Base-by-base conservation (phyloP, 108 stramenopile genomes). In the Skeletonema grethae region DNA sequence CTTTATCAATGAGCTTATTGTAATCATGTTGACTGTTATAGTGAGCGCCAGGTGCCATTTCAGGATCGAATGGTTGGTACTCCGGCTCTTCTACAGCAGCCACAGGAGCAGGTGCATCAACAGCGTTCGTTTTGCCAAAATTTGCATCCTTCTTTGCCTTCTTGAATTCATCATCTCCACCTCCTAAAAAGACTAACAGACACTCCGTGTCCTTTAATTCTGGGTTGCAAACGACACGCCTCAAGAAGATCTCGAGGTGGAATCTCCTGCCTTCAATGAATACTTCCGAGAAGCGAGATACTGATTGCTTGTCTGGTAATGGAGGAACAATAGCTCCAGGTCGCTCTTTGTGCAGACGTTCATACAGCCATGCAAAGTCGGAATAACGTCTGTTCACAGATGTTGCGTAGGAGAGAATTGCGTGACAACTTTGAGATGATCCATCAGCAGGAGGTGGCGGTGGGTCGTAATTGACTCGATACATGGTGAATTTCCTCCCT, bases 311-410 rank as follows among this genome's bases (percentile, higher is more conserved):
- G 24, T 96, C 93, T 4, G 96, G 96, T 24, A 98, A 77, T 10
- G 92, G 90, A 2, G 97, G 97, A 35, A 97, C 75, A 39, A 97
- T 89, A 13, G 87, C 66, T 7, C 97, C 97, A 0, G 97, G 96
- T 28, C 84, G 80, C 76, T 94, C 93, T 60, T 82, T 82, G 61
- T 70, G 76, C 13, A 98, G 79, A 11, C 81, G 82, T 11, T 91
- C 68, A 56, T 79, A 84, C 25, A 98, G 81, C 96, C 96, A 96
- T 30, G 80, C 78, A 73, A 98, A 98, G 77, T 97, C 95, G 57
- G 82, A 83, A 79, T 96, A 97, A 1, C 97, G 93, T n/a, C 93
- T 87, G 34, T 87, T 80, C 9, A 85, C 76, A 13, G 75, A 57
- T 24, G 86, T 88, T 20, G 79, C 57, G 2, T 73, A 67, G 20